Conservation (phyloP, 2,329 filamentous ascomycete genomes). For the Microsporum audouinii region DNA sequence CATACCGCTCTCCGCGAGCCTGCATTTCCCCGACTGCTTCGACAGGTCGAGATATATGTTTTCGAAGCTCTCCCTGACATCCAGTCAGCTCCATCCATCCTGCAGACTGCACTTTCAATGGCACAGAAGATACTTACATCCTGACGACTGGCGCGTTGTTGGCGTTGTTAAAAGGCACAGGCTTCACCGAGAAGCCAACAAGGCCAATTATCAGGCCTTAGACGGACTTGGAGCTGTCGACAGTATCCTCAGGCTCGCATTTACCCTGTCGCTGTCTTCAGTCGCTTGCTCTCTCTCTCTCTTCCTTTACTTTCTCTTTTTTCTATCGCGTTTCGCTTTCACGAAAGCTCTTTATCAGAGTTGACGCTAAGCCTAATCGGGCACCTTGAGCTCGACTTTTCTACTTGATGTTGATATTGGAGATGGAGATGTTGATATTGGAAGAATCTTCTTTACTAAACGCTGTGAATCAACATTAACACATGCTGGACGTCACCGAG, state of each 20-base stretch:
- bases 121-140: neutral
- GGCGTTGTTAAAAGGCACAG: neutral
- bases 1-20: slow-evolving; percentile 85
- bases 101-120: neutral
- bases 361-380: slow-evolving; percentile 6
- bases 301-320: neutral
- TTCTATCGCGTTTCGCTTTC: slow-evolving; percentile 1
- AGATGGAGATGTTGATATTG: neutral
- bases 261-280: neutral
- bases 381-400: neutral
- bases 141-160: neutral
- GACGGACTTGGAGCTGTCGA: neutral
- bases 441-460: no score
- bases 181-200: neutral
- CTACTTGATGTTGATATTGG: neutral
- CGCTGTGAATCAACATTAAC: no score
- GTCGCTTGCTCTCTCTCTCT: neutral
- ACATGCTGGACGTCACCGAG: no score
- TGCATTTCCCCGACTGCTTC: slow-evolving; percentile 81
- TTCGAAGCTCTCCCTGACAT: slow-evolving; percentile 75
- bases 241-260: neutral
- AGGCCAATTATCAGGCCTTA: neutral
- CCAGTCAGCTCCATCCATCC: slow-evolving; percentile 5
- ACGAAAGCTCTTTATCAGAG: slow-evolving; percentile 11
- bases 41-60: slow-evolving; percentile 94